Evolutionary conservation across 2,329 filamentous ascomycete genomes (phyloP).

Genomic region (Xylariaceae sp.): DNA sequence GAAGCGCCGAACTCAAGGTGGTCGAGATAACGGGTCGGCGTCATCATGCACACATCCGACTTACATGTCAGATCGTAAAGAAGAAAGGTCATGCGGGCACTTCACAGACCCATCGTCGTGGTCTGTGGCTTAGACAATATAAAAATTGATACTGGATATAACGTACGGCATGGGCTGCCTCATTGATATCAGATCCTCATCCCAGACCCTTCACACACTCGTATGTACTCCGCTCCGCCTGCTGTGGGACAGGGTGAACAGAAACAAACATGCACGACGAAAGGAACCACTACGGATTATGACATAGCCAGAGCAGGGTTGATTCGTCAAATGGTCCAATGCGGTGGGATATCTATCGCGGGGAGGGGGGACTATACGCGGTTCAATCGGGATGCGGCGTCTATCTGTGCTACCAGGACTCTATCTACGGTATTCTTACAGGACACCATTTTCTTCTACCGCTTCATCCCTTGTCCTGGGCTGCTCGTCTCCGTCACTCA

Average conservation of each 20-base stretch:
- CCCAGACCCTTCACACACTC: too few species aligned
- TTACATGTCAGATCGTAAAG: too few species aligned
- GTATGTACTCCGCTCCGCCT: background rate
- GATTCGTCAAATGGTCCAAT: too few species aligned
- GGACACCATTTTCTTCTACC: slow-evolving; percentile 19
- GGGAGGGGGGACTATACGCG: background rate
- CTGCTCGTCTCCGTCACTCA: slow-evolving; percentile 8
- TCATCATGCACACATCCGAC: background rate
- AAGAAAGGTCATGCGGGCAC: background rate
- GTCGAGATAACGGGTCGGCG: background rate
- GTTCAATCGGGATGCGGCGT: background rate
- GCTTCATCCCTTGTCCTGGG: slow-evolving; percentile 22
- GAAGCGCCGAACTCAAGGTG: background rate
- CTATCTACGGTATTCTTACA: slow-evolving; percentile 13
- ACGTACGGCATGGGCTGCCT: too few species aligned
- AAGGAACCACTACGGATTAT: slow-evolving; percentile 3
- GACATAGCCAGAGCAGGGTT: too few species aligned
- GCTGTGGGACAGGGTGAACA: background rate
- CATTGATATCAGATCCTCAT: too few species aligned
- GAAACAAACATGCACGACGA: background rate
- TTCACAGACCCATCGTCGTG: too few species aligned
- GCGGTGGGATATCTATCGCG: too few species aligned
- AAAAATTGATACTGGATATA: background rate
- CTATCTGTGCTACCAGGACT: slow-evolving; percentile 7
- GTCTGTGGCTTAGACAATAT: background rate